Base-by-base conservation (phyloP, 106 monocot species). In the Amphibolis antarctica region DNA sequence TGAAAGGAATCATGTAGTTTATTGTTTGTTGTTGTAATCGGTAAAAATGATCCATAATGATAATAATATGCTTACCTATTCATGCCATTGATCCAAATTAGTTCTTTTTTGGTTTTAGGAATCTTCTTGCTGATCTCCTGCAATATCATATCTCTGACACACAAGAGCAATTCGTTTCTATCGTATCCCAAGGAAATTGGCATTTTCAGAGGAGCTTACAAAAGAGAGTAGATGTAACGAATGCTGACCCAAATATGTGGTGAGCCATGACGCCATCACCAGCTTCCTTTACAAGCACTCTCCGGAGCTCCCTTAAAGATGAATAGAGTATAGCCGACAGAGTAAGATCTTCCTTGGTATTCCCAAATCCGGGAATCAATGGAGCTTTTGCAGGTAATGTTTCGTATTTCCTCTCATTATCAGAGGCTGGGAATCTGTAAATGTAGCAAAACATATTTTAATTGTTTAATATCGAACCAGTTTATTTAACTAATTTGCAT, bases 71-170 rank as follows among this genome's bases (percentile, higher is more conserved):
- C 80, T 83, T 80, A 93, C 93, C 85, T 82, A 23, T 85, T 78
- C 58, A 93, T 81, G 74, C 88, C 93, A 47, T 74, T 85, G 42
- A 93, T 83, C 62, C 88, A 83, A 51, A 88, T 72, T 24, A 93
- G 85, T 60, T 88, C 88, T 69, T 93, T 87, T 67, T 85, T 93
- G 21, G 80, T 78, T 67, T 69, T 88, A 59, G 93, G 88, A 53
- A 93, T 68, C 55, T 73, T 77, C 74, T 82, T 62, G 47, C 80
- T 74, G 15, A 55, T 55, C 50, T 73, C 76, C 60, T 79, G 80
- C 71, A 88, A 55, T 63, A 78, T 78, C 15, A 78, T 78, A 60
- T 88, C 83, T 75, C 92, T 93, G 69, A 53, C 65, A 42, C 28
- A 28, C 28, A 60, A 9, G 31, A 42, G 6, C 30, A 55, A 23